Evolutionary conservation across 441 rosid genomes (phyloP), one percentile per base, ranked within the genome.

Genomic region (Hura crepitans): DNA sequence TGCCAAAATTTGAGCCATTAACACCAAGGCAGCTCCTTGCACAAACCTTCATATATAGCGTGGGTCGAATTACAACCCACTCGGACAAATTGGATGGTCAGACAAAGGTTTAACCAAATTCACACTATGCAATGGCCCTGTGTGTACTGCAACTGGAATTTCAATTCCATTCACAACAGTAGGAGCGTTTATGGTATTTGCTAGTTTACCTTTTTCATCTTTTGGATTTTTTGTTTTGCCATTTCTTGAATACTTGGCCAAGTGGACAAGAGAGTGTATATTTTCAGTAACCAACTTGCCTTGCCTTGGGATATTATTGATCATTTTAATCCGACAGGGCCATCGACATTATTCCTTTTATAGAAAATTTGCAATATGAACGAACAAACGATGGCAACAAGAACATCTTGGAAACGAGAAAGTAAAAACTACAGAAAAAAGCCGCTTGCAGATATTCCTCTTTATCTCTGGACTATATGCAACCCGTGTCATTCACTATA

Each of bases 51-150:
- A 62, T 85, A 55, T 85, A 80, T 46, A 82, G 88, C 31, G 76
- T 85, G 2, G 89, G 89, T 9, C 90, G 85, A 77, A 82, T 87
- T 10, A 84, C 86, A 2, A 85, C 87, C 37, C 92, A 92, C 25
- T 87, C 89, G 95, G 92, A 89, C 80, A 87, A 81, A 45, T 72
- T 89, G 83, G 92, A 69, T 87, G 89, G 88, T 76, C 86, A 0
- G 65, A 62, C 45, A 75, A 80, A 76, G 84, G 78, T 45, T 70
- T 87, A 18, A 85, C 89, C 0, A 51, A 69, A 81, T 89, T 89
- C 84, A 80, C 83, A 54, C 23, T 87, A 23, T 89, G 90, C 89
- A 89, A 84, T 43, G 85, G 81, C 10, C 88, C 90, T 0, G 88
- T 85, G 17, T 85, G 90, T 65, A 87, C 85, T 43, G 85, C 88